Evolutionary conservation across 1,139 yeast genomes (phyloP).

Genomic region (Protomyces macrosporus): DNA sequence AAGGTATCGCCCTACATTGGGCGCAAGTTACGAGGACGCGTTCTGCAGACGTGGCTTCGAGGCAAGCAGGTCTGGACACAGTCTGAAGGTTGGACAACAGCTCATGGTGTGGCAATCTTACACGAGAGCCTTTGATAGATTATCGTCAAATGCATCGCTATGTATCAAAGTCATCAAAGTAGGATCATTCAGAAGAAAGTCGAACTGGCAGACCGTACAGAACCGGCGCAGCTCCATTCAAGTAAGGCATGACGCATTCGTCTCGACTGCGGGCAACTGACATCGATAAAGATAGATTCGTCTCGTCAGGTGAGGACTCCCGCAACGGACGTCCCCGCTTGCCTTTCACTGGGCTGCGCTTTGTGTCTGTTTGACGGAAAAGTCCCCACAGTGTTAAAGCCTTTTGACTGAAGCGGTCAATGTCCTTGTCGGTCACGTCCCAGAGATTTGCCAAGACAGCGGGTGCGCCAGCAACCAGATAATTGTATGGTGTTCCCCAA

Average conservation of each 20-base stretch:
- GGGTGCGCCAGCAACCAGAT: slow-evolving; percentile 70
- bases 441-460: slow-evolving; percentile 80
- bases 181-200: neutral
- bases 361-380: slow-evolving; percentile 51
- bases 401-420: slow-evolving; percentile 61
- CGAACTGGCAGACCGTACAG: slow-evolving; percentile 65
- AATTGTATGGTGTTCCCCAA: slow-evolving; percentile 69
- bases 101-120: slow-evolving; percentile 7
- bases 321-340: slow-evolving; percentile 16
- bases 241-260: slow-evolving; percentile 56
- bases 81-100: neutral
- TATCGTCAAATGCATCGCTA: too few species aligned
- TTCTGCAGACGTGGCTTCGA: slow-evolving; percentile 67
- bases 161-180: neutral
- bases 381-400: slow-evolving; percentile 32
- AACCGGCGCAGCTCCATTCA: slow-evolving; percentile 81
- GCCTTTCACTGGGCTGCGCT: slow-evolving; percentile 24
- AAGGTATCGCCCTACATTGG: slow-evolving; percentile 83
- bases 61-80: slow-evolving; percentile 45
- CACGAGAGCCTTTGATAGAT: neutral
- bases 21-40: slow-evolving; percentile 59
- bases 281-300: slow-evolving; percentile 40
- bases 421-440: slow-evolving; percentile 97
- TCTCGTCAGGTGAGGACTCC: neutral
- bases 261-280: slow-evolving; percentile 59